Percentiles rank a stretch among this genome's conserved stretches.
Evolutionary conservation across 495 filamentous ascomycete genomes (phyloP).

Genomic region (Talaromyces borbonicus): DNA sequence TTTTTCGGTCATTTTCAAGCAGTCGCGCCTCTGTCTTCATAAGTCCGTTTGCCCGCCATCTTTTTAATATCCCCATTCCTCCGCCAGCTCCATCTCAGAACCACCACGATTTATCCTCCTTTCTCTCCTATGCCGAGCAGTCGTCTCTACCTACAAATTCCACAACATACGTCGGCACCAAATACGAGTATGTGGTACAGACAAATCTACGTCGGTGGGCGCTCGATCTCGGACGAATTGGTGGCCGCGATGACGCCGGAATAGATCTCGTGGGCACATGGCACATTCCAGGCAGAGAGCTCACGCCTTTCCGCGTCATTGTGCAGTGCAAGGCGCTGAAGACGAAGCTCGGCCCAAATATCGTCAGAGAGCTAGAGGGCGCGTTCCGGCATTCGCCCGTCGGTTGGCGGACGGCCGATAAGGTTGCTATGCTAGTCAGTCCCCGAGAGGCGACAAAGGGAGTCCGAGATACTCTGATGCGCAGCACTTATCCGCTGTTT

Average conservation of each 20-base stretch:
- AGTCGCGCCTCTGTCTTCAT: slow-evolving; percentile 13
- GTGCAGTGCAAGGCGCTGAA: slow-evolving; percentile 73
- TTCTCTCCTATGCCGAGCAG: slow-evolving; percentile 58
- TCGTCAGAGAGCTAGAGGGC: slow-evolving; percentile 80
- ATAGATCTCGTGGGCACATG: slow-evolving; percentile 82
- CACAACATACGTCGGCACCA: slow-evolving; percentile 37
- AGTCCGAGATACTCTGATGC: slow-evolving; percentile 54
- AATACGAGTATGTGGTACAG: slow-evolving; percentile 67
- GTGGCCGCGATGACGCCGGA: slow-evolving; percentile 65
- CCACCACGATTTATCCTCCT: slow-evolving; percentile 61
- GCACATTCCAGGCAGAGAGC: slow-evolving; percentile 43
- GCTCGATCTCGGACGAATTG: slow-evolving; percentile 62
- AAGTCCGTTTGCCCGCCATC: slow-evolving; percentile 28
- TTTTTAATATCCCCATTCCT: slow-evolving; percentile 28
- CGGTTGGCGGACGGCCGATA: slow-evolving; percentile 50
- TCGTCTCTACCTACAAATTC: slow-evolving; percentile 24
- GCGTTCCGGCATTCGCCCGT: slow-evolving; percentile 59
- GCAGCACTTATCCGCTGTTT: slow-evolving; percentile 56
- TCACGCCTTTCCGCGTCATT: slow-evolving; percentile 46
- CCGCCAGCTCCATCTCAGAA: slow-evolving; percentile 36
- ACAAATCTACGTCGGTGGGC: slow-evolving; percentile 48
- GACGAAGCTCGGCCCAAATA: slow-evolving; percentile 47
- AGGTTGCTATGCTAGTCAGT: slow-evolving; percentile 56
- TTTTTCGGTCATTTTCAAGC: slow-evolving; percentile 12
- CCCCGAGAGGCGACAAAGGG: slow-evolving; percentile 45